Evolutionary conservation across 306 rosid genomes (phyloP).

Genomic region (Prunus dulcis): DNA sequence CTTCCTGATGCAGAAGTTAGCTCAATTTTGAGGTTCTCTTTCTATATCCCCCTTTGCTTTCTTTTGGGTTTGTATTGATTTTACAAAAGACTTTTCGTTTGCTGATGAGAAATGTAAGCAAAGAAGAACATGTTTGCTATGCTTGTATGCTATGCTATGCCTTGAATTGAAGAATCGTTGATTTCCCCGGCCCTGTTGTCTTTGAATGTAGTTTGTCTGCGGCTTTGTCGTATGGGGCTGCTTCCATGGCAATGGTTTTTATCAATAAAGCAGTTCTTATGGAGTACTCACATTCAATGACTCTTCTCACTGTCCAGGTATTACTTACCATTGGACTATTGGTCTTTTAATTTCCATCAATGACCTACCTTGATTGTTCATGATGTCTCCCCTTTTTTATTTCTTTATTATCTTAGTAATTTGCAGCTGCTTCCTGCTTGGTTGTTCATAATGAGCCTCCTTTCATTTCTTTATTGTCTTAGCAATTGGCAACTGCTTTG

Average conservation of each 20-base stretch:
- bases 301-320: constrained; percentile 92
- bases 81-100: neutral
- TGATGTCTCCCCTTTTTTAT: neutral
- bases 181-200: constrained; percentile 14
- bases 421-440: constrained; percentile 36
- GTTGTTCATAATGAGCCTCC: constrained; percentile 4
- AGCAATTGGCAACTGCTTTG: constrained; percentile 78
- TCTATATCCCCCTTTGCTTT: neutral
- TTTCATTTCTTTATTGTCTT: constrained; percentile 12
- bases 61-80: neutral
- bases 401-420: constrained; percentile 34
- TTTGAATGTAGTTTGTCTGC: constrained; percentile 59
- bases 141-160: neutral
- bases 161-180: neutral
- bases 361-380: neutral
- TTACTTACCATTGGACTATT: neutral
- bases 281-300: constrained; percentile 83
- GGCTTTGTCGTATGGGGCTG: constrained; percentile 79
- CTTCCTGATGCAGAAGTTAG: constrained; percentile 45
- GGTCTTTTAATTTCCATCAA: neutral
- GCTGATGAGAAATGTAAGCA: neutral
- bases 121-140: neutral
- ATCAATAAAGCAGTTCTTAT: constrained; percentile 92
- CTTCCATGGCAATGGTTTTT: constrained; percentile 98
- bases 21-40: constrained; percentile 48